Evolutionary conservation across 768 basidiomycete species (phyloP), one percentile per base, ranked within the genome.

Genomic region (Obba rivulosa): DNA sequence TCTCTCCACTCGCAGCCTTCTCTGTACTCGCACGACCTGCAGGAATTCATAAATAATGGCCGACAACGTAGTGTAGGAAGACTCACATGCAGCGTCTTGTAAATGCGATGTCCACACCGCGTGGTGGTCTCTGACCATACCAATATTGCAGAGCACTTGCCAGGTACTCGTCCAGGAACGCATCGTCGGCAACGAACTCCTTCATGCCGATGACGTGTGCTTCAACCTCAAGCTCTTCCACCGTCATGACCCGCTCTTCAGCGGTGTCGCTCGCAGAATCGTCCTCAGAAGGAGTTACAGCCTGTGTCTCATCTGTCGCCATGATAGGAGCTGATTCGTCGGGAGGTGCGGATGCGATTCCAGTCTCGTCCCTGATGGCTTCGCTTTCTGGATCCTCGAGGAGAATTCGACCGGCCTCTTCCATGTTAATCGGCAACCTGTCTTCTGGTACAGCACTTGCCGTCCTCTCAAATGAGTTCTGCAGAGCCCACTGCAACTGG

Each of bases 1-100:
- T 69, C 70, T 52, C 88, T 72, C 90, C 90, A 93, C 67, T 93
- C 91, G 58, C 91, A 93, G 11, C 78, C 81, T 2, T 74, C 66
- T 25, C 67, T 66, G 59, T 90, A 92, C 65, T 91, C 88, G 58
- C 89, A 92, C 13, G 75, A 71, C 40, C 85, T 85, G 45, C 3
- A 41, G 16, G 28, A 13, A 13, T 13, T 31, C 36, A 23, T 18
- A 23, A 34, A 46, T 43, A 31, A 31, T 31, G 5, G 28, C 13
- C 28, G 28, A 13, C 28, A 13, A 13, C 7, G 13, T 13, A 7
- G 13, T 5, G 28, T 1, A 45, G 10, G 39, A 18, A 41, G 20
- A 75, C 84, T 67, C 63, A 90, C 81, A 69, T 69, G 73, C 91
- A 92, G 43, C 90, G 73, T 47, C 72, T 57, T 3, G 82, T 69